Evolutionary conservation across 208 protist genomes (phyloP).

Genomic region (Leishmania tropica): DNA sequence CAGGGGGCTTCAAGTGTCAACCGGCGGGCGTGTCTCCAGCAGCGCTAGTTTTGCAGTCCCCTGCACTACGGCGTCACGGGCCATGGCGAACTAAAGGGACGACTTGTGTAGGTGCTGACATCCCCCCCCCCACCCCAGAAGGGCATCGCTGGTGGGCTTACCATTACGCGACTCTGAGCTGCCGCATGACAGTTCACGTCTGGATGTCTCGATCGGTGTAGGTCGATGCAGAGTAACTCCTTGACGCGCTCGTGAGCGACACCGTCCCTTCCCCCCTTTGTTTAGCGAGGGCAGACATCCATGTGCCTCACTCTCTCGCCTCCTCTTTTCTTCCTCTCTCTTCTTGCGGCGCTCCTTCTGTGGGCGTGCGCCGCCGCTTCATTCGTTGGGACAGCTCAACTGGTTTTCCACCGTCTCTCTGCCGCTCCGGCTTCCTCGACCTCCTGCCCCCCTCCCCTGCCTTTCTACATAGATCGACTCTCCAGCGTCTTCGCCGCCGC

Average conservation of each 20-base stretch:
- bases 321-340: neutral
- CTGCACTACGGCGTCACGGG: neutral
- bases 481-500: neutral
- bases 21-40: neutral
- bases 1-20: neutral
- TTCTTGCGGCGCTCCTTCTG: neutral
- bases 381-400: neutral
- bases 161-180: neutral
- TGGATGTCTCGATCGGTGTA: neutral
- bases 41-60: neutral
- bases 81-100: neutral
- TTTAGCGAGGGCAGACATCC: neutral
- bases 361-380: neutral
- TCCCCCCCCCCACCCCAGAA: neutral
- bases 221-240: neutral
- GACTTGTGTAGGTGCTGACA: neutral
- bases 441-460: neutral
- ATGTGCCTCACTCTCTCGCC: neutral
- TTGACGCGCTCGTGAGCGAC: neutral
- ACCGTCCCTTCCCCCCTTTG: neutral
- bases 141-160: neutral
- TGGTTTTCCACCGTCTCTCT: neutral
- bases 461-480: neutral
- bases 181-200: too few relatives aligned
- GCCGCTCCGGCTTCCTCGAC: neutral